Evolutionary conservation across 2,329 filamentous ascomycete genomes (phyloP).

Genomic region (Claviceps sp.): DNA sequence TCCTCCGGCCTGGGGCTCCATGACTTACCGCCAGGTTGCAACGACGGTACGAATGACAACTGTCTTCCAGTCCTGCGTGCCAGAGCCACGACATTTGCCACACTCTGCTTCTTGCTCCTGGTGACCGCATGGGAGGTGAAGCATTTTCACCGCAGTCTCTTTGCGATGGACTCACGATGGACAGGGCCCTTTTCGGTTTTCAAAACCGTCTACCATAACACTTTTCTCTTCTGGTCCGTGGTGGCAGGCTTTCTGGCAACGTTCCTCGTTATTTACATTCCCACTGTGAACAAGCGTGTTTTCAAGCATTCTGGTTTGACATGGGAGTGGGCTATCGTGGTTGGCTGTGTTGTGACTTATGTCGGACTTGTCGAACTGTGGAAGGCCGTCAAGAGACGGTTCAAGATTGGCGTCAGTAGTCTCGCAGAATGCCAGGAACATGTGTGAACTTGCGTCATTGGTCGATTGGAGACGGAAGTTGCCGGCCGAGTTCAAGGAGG

Average conservation of each 20-base stretch:
- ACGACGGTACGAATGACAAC: constrained; percentile 32
- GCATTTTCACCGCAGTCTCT: constrained; percentile 55
- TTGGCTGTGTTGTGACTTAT: constrained; percentile 44
- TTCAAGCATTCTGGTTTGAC: constrained; percentile 57
- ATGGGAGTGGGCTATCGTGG: constrained; percentile 62
- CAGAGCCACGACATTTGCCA: constrained; percentile 55
- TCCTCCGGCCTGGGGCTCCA: constrained; percentile 29
- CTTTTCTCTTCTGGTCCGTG: constrained; percentile 52
- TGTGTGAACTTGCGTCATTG: not conserved
- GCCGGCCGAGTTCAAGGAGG: too few species aligned
- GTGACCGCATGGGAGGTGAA: constrained; percentile 64
- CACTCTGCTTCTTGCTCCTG: constrained; percentile 53
- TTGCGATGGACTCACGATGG: constrained; percentile 47
- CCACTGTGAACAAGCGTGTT: constrained; percentile 49
- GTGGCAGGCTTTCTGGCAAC: constrained; percentile 45
- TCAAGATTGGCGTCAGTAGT: constrained; percentile 21
- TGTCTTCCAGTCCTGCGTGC: constrained; percentile 50
- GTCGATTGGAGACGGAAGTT: too few species aligned
- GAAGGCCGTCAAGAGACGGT: constrained; percentile 52
- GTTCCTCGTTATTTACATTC: constrained; percentile 55
- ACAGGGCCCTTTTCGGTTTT: constrained; percentile 36
- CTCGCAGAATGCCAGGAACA: constrained; percentile 3
- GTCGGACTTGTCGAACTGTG: constrained; percentile 51
- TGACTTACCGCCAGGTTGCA: constrained; percentile 42
- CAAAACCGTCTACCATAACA: constrained; percentile 53